These are phyloP conservation scores for Potentilla sterilis DNA, from an alignment of 306 rosid genomes.

Conservation along the genomic window DNA sequence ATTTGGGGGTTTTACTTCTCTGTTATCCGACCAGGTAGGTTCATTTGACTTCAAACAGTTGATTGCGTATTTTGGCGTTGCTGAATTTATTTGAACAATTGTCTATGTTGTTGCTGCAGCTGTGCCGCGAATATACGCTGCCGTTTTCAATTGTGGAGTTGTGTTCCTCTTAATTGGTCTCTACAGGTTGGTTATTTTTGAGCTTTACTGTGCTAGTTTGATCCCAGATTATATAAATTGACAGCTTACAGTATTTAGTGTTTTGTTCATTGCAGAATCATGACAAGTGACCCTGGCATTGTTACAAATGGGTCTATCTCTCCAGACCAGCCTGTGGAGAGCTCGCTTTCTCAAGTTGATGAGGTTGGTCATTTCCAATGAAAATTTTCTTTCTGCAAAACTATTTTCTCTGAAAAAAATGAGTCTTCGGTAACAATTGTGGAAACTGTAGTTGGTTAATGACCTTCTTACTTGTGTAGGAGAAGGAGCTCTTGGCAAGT, in stretches of 20 bases:
- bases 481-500: constrained; percentile 18
- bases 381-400: too few relatives aligned
- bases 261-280: constrained; percentile 32
- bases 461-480: constrained; percentile 17
- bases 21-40: constrained; percentile 36
- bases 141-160: constrained; percentile 37
- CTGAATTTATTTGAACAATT: background rate
- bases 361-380: constrained; percentile 23
- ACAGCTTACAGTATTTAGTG: background rate
- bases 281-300: constrained; percentile 46
- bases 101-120: constrained; percentile 29
- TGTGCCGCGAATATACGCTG: constrained; percentile 20
- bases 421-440: too few relatives aligned
- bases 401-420: too few relatives aligned
- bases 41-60: background rate
- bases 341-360: constrained; percentile 19
- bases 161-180: constrained; percentile 38
- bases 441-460: background rate
- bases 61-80: background rate
- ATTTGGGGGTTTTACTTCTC: constrained; percentile 40
- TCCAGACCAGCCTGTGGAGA: constrained; percentile 12
- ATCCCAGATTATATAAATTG: background rate
- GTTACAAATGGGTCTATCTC: constrained; percentile 19
- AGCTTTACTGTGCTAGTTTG: constrained; percentile 7
- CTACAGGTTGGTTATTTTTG: constrained; percentile 25